Conservation (phyloP, 805 yeast species). For the Millerago galiae region DNA sequence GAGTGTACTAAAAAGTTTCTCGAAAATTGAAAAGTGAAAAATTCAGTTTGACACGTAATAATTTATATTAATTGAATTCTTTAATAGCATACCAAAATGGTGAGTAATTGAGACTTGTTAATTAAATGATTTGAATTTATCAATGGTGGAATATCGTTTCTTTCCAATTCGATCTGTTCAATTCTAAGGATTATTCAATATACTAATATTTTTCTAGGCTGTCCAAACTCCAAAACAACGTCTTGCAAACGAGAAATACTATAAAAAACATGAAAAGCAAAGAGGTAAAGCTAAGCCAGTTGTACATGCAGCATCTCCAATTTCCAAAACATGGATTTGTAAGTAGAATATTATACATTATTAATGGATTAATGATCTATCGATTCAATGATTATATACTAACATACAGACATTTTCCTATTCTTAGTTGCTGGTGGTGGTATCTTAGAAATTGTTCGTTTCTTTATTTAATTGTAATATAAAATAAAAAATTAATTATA, state of each 20-base stretch:
- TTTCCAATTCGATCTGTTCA: no score
- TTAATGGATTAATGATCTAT: no score
- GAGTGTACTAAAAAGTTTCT: neutral
- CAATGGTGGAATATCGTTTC: neutral
- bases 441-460: slow-evolving; percentile 56
- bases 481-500: neutral
- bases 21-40: neutral
- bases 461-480: slow-evolving; percentile 36
- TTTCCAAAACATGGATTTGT: slow-evolving; percentile 63
- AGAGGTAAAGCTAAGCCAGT: slow-evolving; percentile 63
- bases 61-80: neutral
- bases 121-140: neutral
- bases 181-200: no score
- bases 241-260: slow-evolving; percentile 79
- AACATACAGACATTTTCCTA: slow-evolving; percentile 35
- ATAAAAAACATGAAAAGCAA: slow-evolving; percentile 62
- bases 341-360: no score
- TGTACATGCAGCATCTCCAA: slow-evolving; percentile 39
- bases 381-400: no score
- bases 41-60: slow-evolving; percentile 3
- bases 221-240: slow-evolving; percentile 83
- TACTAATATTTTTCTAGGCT: slow-evolving; percentile 35
- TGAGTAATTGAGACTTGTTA: no score
- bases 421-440: slow-evolving; percentile 83
- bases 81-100: neutral